Conservation (phyloP, 768 basidiomycete species). For the Amanita rubescens region DNA sequence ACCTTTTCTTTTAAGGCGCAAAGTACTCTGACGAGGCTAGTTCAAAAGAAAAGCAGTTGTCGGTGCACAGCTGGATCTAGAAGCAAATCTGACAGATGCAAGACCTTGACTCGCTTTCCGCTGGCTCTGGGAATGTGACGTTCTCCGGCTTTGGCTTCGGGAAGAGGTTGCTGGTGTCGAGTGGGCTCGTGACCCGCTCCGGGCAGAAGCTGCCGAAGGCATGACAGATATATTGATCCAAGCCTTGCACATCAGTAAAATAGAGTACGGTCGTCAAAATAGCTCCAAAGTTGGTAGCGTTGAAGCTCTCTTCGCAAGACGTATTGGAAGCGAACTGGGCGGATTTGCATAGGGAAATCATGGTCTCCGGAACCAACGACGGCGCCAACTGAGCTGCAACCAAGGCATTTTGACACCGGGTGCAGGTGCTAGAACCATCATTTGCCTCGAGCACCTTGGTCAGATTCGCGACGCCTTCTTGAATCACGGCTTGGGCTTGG, state of each 20-base stretch:
- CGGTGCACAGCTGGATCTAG: conserved; percentile 41
- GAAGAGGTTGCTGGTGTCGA: conserved; percentile 66
- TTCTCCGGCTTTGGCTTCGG: conserved; percentile 69
- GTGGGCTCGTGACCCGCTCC: conserved; percentile 46
- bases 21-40: too few relatives aligned
- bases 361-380: background rate
- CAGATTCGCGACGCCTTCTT: background rate
- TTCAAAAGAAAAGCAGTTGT: too few relatives aligned
- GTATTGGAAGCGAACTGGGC: background rate
- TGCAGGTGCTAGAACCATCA: background rate
- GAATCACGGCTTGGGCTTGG: background rate
- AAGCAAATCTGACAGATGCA: conserved; percentile 76
- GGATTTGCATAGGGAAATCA: background rate
- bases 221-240: background rate
- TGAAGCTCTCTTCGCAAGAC: background rate
- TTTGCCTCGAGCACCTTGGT: background rate
- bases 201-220: conserved; percentile 33
- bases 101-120: conserved; percentile 59
- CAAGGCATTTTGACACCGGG: background rate
- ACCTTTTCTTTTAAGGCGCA: too few relatives aligned
- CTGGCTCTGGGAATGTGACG: conserved; percentile 51
- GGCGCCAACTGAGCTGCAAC: background rate
- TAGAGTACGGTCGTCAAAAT: background rate
- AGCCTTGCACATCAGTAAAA: background rate
- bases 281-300: background rate